Base-by-base conservation (phyloP, 495 filamentous ascomycete genomes). In the Tuber umbilicatum region DNA sequence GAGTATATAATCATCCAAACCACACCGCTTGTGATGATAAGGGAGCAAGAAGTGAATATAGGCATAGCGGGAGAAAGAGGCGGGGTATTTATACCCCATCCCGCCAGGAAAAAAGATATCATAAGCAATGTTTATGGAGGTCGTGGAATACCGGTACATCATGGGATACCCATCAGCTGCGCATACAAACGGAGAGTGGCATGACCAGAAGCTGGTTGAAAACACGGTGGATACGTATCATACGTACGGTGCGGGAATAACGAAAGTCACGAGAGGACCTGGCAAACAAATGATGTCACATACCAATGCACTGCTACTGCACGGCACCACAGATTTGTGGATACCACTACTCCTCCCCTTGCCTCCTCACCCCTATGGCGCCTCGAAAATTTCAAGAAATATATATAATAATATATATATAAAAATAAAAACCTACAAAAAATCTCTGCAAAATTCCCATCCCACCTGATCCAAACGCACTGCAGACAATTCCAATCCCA, bases 401-500 rank as follows among this genome's bases (percentile, higher is more conserved):
- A 47, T 40, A 40, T 40, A 40, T 7, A 7, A 40, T 40, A 64
- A 64, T 31, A n/a, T 64, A 64, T 31, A 64, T 64, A 64, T 31
- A 31, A 64, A 31, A 31, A 10, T 5, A 64, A 2, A 21, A 27
- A 12, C 47, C 21, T 55, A 55, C 47, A 31, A 64, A 14, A 64
- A 64, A 64, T 12, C 23, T 23, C 23, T 12, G 12, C n/a, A 64
- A 64, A 31, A 64, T 64, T n/a, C 12, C n/a, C 55, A 64, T 31
- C 55, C 55, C 55, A 64, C 27, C 55, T 27, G 31, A 64, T 64
- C 55, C 55, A 64, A 64, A 64, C 55, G 55, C n/a, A 31, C 55
- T 64, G n/a, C 55, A 60, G n/a, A 60, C n/a, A 17, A 64, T 64
- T 14, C 55, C 55, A 64, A 31, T 64, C 55, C 55, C 55, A 64